Conservation (phyloP, 192 early-diverging fungal genomes). For the Backusella mclennaniae region DNA sequence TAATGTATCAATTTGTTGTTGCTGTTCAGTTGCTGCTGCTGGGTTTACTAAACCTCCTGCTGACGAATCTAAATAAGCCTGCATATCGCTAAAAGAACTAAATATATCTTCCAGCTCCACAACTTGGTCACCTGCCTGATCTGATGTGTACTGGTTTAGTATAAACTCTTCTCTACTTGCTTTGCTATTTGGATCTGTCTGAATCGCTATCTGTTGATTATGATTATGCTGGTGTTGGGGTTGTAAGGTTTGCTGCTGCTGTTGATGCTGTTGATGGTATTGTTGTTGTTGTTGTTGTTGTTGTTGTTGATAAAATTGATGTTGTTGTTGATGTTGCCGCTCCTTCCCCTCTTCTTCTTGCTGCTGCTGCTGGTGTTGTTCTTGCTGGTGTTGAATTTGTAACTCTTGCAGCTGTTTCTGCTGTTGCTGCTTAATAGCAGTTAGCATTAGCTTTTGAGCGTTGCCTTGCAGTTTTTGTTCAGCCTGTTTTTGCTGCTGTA, state of each 20-base stretch:
- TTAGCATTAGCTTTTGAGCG: slow-evolving; percentile 4
- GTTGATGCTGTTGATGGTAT: neutral
- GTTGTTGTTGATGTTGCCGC: neutral
- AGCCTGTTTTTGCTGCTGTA: slow-evolving; percentile 4
- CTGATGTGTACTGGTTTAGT: slow-evolving; percentile 46
- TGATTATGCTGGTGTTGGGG: slow-evolving; percentile 2
- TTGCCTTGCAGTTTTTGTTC: neutral
- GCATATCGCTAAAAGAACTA: slow-evolving; percentile 29
- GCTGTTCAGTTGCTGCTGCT: slow-evolving; percentile 7
- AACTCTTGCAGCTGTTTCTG: slow-evolving; percentile 8
- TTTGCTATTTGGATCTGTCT: neutral
- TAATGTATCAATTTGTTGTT: slow-evolving; percentile 2
- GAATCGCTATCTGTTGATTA: neutral
- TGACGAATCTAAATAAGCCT: slow-evolving; percentile 23
- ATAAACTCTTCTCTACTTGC: slow-evolving; percentile 26
- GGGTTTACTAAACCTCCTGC: slow-evolving; percentile 2
- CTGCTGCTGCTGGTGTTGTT: neutral
- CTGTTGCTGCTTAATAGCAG: slow-evolving; percentile 10
- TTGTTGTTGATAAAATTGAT: neutral
- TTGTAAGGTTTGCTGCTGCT: neutral
- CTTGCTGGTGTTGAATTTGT: neutral
- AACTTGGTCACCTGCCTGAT: slow-evolving; percentile 38
- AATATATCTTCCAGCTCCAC: slow-evolving; percentile 38
- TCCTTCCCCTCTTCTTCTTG: neutral
- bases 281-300: neutral